Evolutionary conservation across 169 alveolate genomes (phyloP), one percentile per base, ranked within the genome.

Genomic region (Plasmodium relictum): DNA sequence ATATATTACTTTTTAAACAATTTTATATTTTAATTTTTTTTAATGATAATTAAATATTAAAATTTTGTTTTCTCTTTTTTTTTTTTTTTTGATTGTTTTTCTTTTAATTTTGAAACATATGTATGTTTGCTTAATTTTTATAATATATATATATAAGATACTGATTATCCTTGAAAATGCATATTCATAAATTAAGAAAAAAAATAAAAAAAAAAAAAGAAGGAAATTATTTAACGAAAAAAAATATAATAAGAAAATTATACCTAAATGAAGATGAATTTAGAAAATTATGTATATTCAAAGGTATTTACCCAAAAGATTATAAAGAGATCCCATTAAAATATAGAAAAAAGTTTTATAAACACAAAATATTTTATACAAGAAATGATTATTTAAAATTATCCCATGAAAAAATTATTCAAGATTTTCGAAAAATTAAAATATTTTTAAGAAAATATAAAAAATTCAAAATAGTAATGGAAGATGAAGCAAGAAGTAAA

Each of bases 301-400:
- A 99, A 93, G 99, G 99, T 14, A 97, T 99, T 48, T 99, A 97
- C 83, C 99, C 99, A 12, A 94, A 99, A 69, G 99, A 99, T 70
- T 99, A 99, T 58, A 91, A 92, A 96, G 98, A 96, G 97, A 98
- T 97, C 97, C 95, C 94, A 89, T 66, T 73, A 68, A 92, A 45
- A 90, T 94, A 39, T 63, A 89, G 91, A 92, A 78, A 56, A 96
- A 98, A 56, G 70, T 92, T 42, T 95, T 96, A 83, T 93, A 97
- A 88, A 88, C 96, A 62, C 69, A 93, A 69, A 74, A 90, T 37
- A 96, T 97, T 93, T 92, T 93, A 74, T 93, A 96, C 91, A 94
- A 96, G 37, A 22, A 78, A 62, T 78, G 89, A 78, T 93, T 98
- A n/a, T 98, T 97, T 92, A 98, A 99, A 92, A 99, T 97, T 88